phyloP scores from a whole-genome alignment of 441 rosid genomes.

The Gossypium lobatum region DNA sequence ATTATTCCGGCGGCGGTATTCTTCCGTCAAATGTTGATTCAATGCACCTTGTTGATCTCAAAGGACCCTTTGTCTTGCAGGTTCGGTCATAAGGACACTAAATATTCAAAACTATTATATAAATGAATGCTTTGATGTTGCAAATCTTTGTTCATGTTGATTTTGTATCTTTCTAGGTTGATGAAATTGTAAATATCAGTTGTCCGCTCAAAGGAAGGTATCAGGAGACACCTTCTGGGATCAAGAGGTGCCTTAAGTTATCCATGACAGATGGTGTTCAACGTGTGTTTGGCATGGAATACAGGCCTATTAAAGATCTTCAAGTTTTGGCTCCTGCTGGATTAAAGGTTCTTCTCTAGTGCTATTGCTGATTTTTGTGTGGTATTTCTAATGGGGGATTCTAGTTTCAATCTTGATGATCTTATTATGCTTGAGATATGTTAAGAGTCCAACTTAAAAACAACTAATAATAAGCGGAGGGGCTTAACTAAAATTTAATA shows the following conservation, averaged over 20 bases:
- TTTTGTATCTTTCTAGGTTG: slow-evolving; percentile 49
- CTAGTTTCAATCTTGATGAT: neutral
- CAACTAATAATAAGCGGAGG: neutral
- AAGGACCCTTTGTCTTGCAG: slow-evolving; percentile 92
- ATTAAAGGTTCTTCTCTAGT: slow-evolving; percentile 52
- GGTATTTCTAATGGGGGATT: neutral
- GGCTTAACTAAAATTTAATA: neutral
- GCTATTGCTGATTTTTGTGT: slow-evolving; percentile 4
- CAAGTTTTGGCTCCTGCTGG: slow-evolving; percentile 75
- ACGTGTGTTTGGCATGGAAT: slow-evolving; percentile 87
- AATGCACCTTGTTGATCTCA: slow-evolving; percentile 65
- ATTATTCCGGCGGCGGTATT: slow-evolving; percentile 60
- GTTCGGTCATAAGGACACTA: slow-evolving; percentile 20
- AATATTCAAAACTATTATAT: neutral
- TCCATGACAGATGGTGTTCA: slow-evolving; percentile 92
- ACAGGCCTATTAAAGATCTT: slow-evolving; percentile 82
- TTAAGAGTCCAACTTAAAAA: neutral
- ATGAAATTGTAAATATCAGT: slow-evolving; percentile 83
- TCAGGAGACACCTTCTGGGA: slow-evolving; percentile 54
- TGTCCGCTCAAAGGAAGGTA: slow-evolving; percentile 72
- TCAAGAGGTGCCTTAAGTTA: slow-evolving; percentile 85
- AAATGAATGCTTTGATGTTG: neutral
- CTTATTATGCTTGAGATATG: neutral
- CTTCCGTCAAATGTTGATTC: slow-evolving; percentile 66
- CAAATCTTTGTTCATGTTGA: slow-evolving; percentile 14